Evolutionary conservation across 2,329 filamentous ascomycete genomes (phyloP), one percentile per base, ranked within the genome.

Genomic region (Trichophaea hybrida): DNA sequence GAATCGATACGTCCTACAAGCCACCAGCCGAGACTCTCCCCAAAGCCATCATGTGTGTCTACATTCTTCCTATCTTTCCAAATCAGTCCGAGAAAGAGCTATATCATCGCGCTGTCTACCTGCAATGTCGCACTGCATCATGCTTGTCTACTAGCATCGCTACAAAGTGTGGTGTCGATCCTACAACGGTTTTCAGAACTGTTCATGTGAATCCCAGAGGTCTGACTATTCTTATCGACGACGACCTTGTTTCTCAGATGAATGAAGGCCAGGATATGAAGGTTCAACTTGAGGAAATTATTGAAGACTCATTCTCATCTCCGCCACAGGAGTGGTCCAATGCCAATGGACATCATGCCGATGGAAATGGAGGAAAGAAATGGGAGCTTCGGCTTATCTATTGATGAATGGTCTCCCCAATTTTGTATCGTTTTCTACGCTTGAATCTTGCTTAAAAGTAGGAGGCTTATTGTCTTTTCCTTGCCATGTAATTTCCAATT

Each of bases 201-300:
- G 76, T 94, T 4, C 86, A 82, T 59, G 76, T 89, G 57, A 84
- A 87, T 46, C 77, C 82, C 12, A 82, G 83, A 64, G 88, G 88
- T 0, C 74, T 96, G 1, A 82, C 89, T 68, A 82, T 97, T 58
- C 81, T 94, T 69, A 79, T 97, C 67, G 93, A 97, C 69, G 89
- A 97, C 69, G 89, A 96, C 64, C 84, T 94, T 52, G 81, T 97
- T 35, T 80, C 80, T 49, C 85, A 91, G 71, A 76, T 97, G 56
- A 80, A 82, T 1, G 93, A 98, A 73, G 90, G 89, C 35, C 88
- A 97, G 72, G 91, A 95, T 69, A 93, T 97, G 85, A 75, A 78
- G 40, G 79, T 80, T 46, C 81, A 85, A 67, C 80, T 84, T 60
- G 78, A 86, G 59, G 84, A 93, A 66, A 76, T 86, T 49, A 65